Evolutionary conservation across 2,329 filamentous ascomycete genomes (phyloP).

Genomic region (Aspergillus sp.): DNA sequence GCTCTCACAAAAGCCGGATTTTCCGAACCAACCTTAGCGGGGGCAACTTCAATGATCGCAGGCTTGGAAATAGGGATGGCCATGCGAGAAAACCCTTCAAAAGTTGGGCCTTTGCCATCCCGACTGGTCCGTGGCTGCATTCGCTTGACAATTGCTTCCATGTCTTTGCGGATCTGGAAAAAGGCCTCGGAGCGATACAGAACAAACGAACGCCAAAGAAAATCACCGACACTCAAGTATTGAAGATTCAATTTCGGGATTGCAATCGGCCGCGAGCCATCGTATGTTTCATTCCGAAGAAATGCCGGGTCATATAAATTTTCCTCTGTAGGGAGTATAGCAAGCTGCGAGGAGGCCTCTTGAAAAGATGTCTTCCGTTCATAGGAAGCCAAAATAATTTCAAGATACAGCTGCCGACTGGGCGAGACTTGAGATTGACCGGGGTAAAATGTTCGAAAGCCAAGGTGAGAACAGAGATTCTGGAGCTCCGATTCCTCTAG

Average conservation of each 20-base stretch:
- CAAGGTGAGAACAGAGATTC: constrained; percentile 67
- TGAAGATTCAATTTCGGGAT: constrained; percentile 94
- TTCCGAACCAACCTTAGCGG: constrained; percentile 77
- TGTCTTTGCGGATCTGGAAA: constrained; percentile 87
- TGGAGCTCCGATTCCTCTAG: constrained; percentile 74
- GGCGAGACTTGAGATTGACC: constrained; percentile 65
- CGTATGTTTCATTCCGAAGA: constrained; percentile 78
- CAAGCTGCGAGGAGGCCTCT: constrained; percentile 69
- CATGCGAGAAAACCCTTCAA: constrained; percentile 88
- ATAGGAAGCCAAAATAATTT: constrained; percentile 72
- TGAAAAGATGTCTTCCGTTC: constrained; percentile 81
- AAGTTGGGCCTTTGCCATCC: constrained; percentile 65
- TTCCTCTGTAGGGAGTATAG: constrained; percentile 78
- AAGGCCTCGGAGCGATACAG: constrained; percentile 89
- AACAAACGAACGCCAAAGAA: constrained; percentile 91
- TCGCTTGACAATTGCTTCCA: constrained; percentile 77
- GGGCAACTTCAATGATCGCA: constrained; percentile 81
- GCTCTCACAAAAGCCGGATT: constrained; percentile 82
- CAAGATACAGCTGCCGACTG: constrained; percentile 53
- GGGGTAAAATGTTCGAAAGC: constrained; percentile 81
- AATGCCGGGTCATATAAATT: constrained; percentile 76
- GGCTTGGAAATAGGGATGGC: constrained; percentile 82
- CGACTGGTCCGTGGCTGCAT: constrained; percentile 68
- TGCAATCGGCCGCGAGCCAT: constrained; percentile 81
- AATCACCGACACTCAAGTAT: constrained; percentile 92